A percentile compares a stretch with the other conserved stretches of the same genome.
Evolutionary conservation across 2,329 filamentous ascomycete genomes (phyloP).

Genomic region (Pyrenophora teres): DNA sequence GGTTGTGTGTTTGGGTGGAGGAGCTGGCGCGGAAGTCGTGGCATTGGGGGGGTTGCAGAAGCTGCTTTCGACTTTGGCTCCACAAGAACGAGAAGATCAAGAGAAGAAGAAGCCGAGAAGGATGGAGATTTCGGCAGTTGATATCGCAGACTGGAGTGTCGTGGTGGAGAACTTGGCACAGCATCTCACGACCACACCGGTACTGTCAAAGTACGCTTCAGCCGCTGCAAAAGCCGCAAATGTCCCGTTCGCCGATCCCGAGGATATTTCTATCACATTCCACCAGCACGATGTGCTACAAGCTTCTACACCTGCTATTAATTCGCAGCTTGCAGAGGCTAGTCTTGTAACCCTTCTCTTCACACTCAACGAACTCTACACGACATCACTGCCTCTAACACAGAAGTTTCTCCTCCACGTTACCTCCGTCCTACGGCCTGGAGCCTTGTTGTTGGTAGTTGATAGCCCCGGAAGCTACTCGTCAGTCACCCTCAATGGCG

Average conservation of each 20-base stretch:
- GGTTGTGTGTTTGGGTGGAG: conserved; percentile 66
- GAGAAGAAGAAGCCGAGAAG: background rate
- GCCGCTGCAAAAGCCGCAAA: conserved; percentile 51
- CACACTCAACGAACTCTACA: conserved; percentile 94
- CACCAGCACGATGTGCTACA: conserved; percentile 58
- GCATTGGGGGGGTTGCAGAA: conserved; percentile 62
- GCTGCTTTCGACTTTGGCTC: conserved; percentile 28
- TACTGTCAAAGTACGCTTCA: conserved; percentile 55
- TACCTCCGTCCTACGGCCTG: conserved; percentile 61
- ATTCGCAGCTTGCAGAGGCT: conserved; percentile 33
- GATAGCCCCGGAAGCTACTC: conserved; percentile 96
- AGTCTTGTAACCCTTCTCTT: conserved; percentile 81
- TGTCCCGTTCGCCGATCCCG: conserved; percentile 39
- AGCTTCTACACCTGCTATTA: conserved; percentile 45
- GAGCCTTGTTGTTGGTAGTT: conserved; percentile 78
- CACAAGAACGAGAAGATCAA: conserved; percentile 2
- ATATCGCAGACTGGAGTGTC: conserved; percentile 77
- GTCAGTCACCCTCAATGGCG: conserved; percentile 66
- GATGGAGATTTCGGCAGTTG: conserved; percentile 67
- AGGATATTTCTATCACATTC: conserved; percentile 49
- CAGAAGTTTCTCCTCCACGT: conserved; percentile 76
- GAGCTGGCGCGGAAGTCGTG: conserved; percentile 69
- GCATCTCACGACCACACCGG: conserved; percentile 58
- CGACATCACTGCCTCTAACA: conserved; percentile 72
- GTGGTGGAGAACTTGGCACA: conserved; percentile 65